Conservation (phyloP, 495 filamentous ascomycete species). For the Daldinia loculata region DNA sequence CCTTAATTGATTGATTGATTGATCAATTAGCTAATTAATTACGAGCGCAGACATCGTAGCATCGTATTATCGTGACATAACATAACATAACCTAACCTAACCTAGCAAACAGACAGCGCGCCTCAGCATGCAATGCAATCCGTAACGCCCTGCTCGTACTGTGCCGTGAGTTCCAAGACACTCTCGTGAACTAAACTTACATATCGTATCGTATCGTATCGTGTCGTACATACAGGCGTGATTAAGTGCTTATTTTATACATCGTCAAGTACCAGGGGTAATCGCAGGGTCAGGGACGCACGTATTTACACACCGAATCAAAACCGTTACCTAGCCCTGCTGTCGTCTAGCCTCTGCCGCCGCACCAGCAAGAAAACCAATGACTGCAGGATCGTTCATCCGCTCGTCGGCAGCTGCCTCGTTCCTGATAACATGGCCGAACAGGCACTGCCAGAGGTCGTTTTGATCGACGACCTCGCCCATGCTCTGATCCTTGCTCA, state of each 20-base stretch:
- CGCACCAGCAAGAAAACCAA: constrained; percentile 33
- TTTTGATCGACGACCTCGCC: constrained; percentile 82
- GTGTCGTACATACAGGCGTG: not conserved
- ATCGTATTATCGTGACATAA: not conserved
- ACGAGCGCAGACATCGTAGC: not conserved
- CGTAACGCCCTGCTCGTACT: not conserved
- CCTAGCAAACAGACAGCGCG: not conserved
- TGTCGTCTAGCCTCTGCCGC: constrained; percentile 17
- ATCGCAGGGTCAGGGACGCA: not conserved
- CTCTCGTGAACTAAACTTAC: not conserved
- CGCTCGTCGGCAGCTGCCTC: not conserved
- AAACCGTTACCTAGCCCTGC: not conserved
- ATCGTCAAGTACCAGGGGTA: not conserved
- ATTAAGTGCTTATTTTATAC: not conserved
- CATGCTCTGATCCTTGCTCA: constrained; percentile 72
- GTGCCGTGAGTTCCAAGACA: not conserved
- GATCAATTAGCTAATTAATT: not conserved
- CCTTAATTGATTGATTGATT: not conserved
- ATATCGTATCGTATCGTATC: not conserved
- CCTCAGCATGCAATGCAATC: not conserved
- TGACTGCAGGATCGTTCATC: constrained; percentile 12
- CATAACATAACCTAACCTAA: not conserved
- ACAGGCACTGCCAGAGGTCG: constrained; percentile 91
- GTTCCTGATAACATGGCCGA: constrained; percentile 58
- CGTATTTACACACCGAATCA: not conserved